Base-by-base conservation (phyloP, 1,284 basidiomycete species). In the Limonomyces culmigenus region DNA sequence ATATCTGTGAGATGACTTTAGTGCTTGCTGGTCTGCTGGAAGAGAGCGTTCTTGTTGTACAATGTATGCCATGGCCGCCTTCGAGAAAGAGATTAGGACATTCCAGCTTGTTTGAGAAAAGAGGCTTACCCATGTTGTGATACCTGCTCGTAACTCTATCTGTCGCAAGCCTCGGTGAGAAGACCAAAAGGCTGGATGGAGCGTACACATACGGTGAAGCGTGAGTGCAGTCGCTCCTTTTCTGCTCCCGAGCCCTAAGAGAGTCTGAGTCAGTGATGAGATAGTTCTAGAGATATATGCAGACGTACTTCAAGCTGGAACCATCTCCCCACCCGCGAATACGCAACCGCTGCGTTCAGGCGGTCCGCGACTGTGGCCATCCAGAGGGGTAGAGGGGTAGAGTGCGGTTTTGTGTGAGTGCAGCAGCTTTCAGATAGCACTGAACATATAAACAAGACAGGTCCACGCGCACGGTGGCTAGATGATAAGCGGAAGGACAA, bases 141-240 rank as follows among this genome's bases (percentile, higher is more conserved):
- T 38, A 25, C 84, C 84, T 17, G 84, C 84, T 43, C 84, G 74
- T 38, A 88, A 58, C 57, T 87, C 84, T 20, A 78, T 85, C 69
- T 81, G 45, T 35, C 11, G 17, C 31, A 12, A 19, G 23, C 20
- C 36, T 31, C 23, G 27, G 20, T 25, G 14, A 19, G 13, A 29
- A 21, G 19, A 4, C 18, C 16, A 29, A 5, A 12, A 32, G 14
- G 20, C 11, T 23, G 6, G 10, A n/a, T n/a, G n/a, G n/a, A n/a
- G n/a, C n/a, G n/a, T n/a, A n/a, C n/a, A n/a, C 74, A 42, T 35
- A 77, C 75, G 45, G 72, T 64, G 47, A 89, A 91, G 39, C 73
- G 63, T 17, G 85, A 80, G 18, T 81, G 84, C 38, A 62, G 57
- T 41, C 87, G 74, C 51, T 80, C 78, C 39, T 71, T 70, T 19